Evolutionary conservation across 2,329 filamentous ascomycete species (phyloP).

Genomic region (Microsporum ferrugineum): DNA sequence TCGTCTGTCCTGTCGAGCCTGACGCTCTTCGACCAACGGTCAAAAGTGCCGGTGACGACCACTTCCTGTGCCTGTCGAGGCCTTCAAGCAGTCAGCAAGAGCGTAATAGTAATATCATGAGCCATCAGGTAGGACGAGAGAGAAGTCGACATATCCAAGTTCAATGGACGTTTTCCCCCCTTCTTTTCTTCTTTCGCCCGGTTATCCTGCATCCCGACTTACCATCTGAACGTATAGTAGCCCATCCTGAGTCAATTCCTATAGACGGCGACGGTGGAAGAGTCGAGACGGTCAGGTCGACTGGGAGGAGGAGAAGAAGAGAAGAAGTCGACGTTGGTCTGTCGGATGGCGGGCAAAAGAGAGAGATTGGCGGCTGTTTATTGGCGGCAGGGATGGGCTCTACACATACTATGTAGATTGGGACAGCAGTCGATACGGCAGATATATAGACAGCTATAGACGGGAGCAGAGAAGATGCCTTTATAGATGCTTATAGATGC

Average conservation of each 20-base stretch:
- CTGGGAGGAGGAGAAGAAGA: not conserved
- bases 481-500: too few species aligned
- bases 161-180: not conserved
- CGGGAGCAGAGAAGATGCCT: not conserved
- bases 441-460: not conserved
- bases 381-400: not conserved
- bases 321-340: not conserved
- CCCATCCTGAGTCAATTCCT: not conserved
- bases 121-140: not conserved
- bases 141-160: not conserved
- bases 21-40: constrained; percentile 82
- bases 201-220: not conserved
- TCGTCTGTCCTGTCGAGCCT: constrained; percentile 63
- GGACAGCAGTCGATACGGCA: too few species aligned
- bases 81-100: constrained; percentile 42
- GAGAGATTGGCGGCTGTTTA: not conserved
- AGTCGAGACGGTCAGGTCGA: not conserved
- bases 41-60: constrained; percentile 90
- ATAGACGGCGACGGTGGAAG: not conserved
- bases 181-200: not conserved
- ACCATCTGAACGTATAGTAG: constrained; percentile 4
- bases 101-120: not conserved
- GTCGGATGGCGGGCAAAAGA: too few species aligned
- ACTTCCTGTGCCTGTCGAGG: constrained; percentile 73
- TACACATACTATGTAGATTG: too few species aligned